Evolutionary conservation across 306 rosid species (phyloP).

Genomic region (barrel medic (Medicago truncatula)): DNA sequence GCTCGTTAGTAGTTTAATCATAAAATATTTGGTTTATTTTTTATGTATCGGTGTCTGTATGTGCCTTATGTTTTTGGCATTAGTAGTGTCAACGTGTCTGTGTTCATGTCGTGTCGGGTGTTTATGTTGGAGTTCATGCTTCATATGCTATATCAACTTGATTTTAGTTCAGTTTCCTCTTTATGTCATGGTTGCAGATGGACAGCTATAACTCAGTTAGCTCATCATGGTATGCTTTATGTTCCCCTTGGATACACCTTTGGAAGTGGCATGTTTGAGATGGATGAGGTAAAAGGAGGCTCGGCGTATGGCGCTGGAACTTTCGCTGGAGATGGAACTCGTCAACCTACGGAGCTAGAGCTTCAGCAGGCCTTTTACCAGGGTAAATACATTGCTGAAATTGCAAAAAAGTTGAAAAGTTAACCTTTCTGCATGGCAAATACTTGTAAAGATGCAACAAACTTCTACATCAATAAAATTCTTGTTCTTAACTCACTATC

Average conservation of each 20-base stretch:
- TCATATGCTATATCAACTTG: not conserved
- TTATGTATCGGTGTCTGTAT: not conserved
- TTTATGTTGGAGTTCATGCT: no score
- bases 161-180: slow-evolving; percentile 21
- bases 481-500: not conserved
- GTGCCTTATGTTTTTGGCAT: not conserved
- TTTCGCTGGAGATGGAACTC: slow-evolving; percentile 86
- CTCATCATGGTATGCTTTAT: slow-evolving; percentile 94
- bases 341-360: slow-evolving; percentile 81
- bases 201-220: slow-evolving; percentile 82
- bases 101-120: not conserved
- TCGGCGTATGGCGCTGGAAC: slow-evolving; percentile 94
- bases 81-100: not conserved
- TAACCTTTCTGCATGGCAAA: slow-evolving; percentile 23
- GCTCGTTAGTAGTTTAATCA: not conserved
- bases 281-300: slow-evolving; percentile 87
- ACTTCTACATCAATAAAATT: slow-evolving; percentile 2
- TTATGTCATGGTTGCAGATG: slow-evolving; percentile 51
- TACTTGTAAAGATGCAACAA: not conserved
- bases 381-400: slow-evolving; percentile 78
- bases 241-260: slow-evolving; percentile 92
- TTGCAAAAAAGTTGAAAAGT: slow-evolving; percentile 75
- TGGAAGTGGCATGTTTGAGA: slow-evolving; percentile 85
- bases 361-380: slow-evolving; percentile 83
- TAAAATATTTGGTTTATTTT: not conserved